Base-by-base conservation (phyloP, 2,329 filamentous ascomycete genomes). In the Rutstroemia sp. region DNA sequence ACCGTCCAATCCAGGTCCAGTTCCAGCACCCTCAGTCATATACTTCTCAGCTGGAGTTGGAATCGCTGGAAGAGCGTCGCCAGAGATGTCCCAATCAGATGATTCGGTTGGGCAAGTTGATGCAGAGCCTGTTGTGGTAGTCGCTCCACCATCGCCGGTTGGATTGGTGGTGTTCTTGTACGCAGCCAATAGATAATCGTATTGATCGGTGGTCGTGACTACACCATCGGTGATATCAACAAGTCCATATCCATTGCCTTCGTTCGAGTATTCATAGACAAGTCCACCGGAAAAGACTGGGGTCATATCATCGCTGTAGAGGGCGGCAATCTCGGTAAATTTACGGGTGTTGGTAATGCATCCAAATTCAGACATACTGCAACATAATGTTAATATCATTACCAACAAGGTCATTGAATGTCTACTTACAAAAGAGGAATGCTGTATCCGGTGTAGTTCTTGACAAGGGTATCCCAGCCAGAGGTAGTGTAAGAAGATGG, bases 211-310 rank as follows among this genome's bases (percentile, higher is more conserved):
- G 47, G 74, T 72, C 21, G 71, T 71, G 30, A 76, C 72, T 47
- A 67, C 70, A 39, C 56, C 56, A 58, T 71, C 72, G 8, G 63
- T 38, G 60, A 68, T 64, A 19, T 60, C 59, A 25, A 69, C 66
- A 23, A 69, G 61, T 61, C 92, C 92, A 73, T 85, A 97, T 49
- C 85, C 79, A 74, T 85, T 90, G 59, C 79, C 78, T 73, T 94
- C 90, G 67, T 88, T 75, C 10, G 87, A 86, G 78, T 96, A 99
- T 74, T 99, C 92, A 77, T 96, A 99, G 72, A 96, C 88, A 38
- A 99, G 82, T 71, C 92, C 94, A 67, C 94, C 92, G 44, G 92
- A 96, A 80, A 96, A 97, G 67, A 96, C 90, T 18, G 72, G 64
- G 3, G 87, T 90, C 92, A 97, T 97, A 59, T 95, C 71, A 21